These are phyloP conservation scores for Streptanthus diversifolius DNA, from an alignment of 345 rosid genomes.

Conservation along the genomic window DNA sequence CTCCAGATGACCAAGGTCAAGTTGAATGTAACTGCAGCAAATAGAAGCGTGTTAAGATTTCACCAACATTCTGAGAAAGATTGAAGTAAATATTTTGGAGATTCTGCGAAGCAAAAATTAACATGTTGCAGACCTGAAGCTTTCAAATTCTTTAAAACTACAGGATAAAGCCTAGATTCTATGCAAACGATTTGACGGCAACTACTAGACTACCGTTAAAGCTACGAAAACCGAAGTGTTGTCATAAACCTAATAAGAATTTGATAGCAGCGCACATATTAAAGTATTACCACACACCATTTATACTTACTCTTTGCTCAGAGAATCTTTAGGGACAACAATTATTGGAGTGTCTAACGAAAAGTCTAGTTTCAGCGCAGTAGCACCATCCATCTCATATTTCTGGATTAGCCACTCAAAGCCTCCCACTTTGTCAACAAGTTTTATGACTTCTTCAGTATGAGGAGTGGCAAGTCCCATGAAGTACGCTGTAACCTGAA, in stretches of 20 bases:
- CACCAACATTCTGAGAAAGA: conserved; percentile 6
- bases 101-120: background rate
- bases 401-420: conserved; percentile 97
- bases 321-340: conserved; percentile 80
- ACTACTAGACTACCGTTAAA: conserved; percentile 2
- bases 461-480: conserved; percentile 95
- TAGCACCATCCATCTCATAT: conserved; percentile 91
- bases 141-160: background rate
- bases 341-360: conserved; percentile 91
- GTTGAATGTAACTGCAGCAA: conserved; percentile 81
- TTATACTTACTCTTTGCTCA: conserved; percentile 75
- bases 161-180: background rate
- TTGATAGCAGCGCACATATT: conserved; percentile 3
- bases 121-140: conserved; percentile 17
- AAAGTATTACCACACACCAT: conserved; percentile 6
- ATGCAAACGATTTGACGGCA: conserved; percentile 6
- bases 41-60: conserved; percentile 13
- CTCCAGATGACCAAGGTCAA: conserved; percentile 86
- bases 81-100: background rate
- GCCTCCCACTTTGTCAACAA: conserved; percentile 96
- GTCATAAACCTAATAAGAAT: background rate
- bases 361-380: conserved; percentile 92
- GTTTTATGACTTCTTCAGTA: conserved; percentile 89
- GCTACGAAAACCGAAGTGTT: conserved; percentile 8
- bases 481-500: conserved; percentile 84